Conservation (phyloP, 768 basidiomycete genomes). For the Neoboletus brunneissimus region DNA sequence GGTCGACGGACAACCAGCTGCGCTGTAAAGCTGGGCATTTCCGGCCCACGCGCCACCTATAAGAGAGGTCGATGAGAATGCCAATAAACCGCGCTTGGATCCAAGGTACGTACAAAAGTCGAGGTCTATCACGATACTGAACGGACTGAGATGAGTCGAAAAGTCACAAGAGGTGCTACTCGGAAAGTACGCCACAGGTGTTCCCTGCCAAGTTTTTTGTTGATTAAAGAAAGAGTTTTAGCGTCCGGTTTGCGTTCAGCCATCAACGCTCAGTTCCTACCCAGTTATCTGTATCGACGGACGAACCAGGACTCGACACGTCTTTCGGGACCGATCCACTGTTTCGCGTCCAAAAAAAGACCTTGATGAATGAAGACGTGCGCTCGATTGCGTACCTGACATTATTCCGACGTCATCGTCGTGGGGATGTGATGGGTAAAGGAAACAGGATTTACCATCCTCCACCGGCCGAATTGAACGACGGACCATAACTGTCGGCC, state of each 20-base stretch:
- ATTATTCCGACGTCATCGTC: not conserved
- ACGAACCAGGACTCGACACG: constrained; percentile 23
- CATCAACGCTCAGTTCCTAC: constrained; percentile 6
- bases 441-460: constrained; percentile 30
- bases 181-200: constrained; percentile 61
- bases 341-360: constrained; percentile 41
- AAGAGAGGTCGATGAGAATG: not conserved
- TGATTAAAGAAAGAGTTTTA: not conserved
- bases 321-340: constrained; percentile 31
- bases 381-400: constrained; percentile 39
- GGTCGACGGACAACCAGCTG: constrained; percentile 28
- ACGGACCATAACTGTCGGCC: constrained; percentile 31
- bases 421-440: not conserved
- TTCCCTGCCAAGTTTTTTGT: constrained; percentile 42
- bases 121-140: constrained; percentile 65
- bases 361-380: constrained; percentile 31
- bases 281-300: constrained; percentile 23
- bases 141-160: constrained; percentile 46
- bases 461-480: constrained; percentile 36
- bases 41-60: constrained; percentile 32
- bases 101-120: constrained; percentile 23
- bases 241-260: not conserved
- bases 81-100: not conserved
- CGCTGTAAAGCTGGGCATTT: constrained; percentile 11
- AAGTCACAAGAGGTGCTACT: constrained; percentile 53